These are phyloP conservation scores for Chlamydomonas asymmetrica DNA, from an alignment of 139 green algal species.

Conservation along the genomic window DNA sequence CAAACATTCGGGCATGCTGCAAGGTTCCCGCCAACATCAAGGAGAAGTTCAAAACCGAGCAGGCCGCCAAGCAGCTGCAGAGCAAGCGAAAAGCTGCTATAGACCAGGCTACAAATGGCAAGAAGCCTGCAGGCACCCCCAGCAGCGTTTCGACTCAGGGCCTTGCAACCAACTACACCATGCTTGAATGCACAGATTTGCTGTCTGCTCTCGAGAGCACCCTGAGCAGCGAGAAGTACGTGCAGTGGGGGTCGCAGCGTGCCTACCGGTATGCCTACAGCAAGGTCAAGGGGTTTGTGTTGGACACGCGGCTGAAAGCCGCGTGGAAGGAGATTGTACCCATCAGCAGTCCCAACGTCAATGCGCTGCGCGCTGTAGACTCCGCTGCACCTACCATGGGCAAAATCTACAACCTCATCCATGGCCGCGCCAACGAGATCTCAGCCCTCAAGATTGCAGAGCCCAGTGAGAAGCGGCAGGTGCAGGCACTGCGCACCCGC, in stretches of 20 bases:
- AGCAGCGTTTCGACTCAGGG: no score
- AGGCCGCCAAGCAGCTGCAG: no score
- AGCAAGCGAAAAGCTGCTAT: no score
- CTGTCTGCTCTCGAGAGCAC: neutral
- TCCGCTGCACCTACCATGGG: neutral
- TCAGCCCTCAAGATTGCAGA: no score
- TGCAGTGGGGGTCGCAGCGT: neutral
- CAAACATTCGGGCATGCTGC: no score
- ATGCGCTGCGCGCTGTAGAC: constrained; percentile 1
- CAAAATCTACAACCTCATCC: neutral
- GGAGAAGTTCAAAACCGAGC: no score
- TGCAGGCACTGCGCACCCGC: neutral
- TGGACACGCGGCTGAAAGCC: neutral
- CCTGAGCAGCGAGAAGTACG: neutral
- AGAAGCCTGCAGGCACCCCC: no score
- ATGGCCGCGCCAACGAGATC: neutral
- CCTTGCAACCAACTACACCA: neutral
- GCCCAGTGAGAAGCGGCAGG: neutral
- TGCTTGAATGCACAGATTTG: neutral
- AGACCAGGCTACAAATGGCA: no score
- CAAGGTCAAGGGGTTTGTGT: neutral
- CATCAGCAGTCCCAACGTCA: neutral
- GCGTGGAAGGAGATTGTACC: neutral
- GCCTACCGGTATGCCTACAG: no score
- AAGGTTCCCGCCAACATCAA: no score